Evolutionary conservation across 805 yeast species (phyloP).

Genomic region (Candida schatavii): DNA sequence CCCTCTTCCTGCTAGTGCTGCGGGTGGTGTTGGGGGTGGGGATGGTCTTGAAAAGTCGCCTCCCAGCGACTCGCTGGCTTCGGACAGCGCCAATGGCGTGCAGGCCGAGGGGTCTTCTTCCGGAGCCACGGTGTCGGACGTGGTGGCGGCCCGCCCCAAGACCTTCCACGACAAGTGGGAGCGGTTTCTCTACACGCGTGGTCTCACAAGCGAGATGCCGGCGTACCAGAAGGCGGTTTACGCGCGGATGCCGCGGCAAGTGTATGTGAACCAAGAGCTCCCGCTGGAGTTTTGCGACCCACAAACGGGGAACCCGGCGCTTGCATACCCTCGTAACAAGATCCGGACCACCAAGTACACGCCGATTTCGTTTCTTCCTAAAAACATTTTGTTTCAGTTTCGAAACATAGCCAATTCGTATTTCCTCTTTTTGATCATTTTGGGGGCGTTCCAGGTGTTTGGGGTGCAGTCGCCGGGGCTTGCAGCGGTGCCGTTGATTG

Average conservation of each 20-base stretch:
- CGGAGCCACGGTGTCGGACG: slow-evolving; percentile 11
- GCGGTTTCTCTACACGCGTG: slow-evolving; percentile 18
- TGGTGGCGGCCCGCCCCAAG: slow-evolving; percentile 19
- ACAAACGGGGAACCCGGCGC: slow-evolving; percentile 28
- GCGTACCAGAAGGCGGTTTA: slow-evolving; percentile 36
- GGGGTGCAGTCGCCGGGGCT: slow-evolving; percentile 73
- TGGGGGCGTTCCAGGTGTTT: slow-evolving; percentile 63
- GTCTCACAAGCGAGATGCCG: slow-evolving; percentile 28
- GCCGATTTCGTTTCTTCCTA: slow-evolving; percentile 55
- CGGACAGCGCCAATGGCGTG: too few species aligned
- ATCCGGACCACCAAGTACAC: slow-evolving; percentile 64
- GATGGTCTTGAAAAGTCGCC: too few species aligned
- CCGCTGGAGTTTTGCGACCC: slow-evolving; percentile 41
- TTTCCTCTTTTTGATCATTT: slow-evolving; percentile 51
- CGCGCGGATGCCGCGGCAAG: slow-evolving; percentile 35
- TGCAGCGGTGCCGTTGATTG: slow-evolving; percentile 79
- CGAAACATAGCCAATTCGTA: slow-evolving; percentile 60
- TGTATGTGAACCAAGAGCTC: slow-evolving; percentile 49
- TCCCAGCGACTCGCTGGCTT: too few species aligned
- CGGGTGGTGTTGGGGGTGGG: too few species aligned
- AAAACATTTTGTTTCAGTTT: slow-evolving; percentile 53
- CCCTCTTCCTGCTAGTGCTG: too few species aligned
- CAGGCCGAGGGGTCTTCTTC: background rate
- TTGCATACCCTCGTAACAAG: slow-evolving; percentile 50
- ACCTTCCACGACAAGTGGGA: slow-evolving; percentile 18